Evolutionary conservation across 1,139 yeast genomes (phyloP), one percentile per base, ranked within the genome.

Genomic region (Arxiozyma heterogenica): DNA sequence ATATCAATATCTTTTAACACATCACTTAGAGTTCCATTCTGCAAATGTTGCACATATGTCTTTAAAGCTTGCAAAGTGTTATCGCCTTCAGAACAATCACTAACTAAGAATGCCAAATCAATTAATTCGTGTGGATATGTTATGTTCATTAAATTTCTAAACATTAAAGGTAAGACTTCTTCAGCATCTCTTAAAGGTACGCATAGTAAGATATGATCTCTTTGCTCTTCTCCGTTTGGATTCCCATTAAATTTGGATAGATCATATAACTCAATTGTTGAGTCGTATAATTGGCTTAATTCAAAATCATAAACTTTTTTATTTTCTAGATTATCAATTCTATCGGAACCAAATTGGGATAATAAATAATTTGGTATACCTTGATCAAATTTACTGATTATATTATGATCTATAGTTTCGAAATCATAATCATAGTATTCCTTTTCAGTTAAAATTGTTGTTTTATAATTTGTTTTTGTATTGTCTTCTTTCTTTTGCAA

Each of bases 141-240:
- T 68, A 89, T 74, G 67, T 87, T 87, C 89, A 86, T 85, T 67
- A 89, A 72, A 69, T 88, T 86, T 64, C 84, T 84, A 72, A 89
- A 87, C 73, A 91, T 89, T 75, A 87, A 75, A 11, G 94, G 90
- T 55, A 89, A 72, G 25, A 87, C 93, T 45, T 78, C 75, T 62
- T 85, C 91, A 0, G 96, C 96, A 65, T 89, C 86, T 65, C 95
- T 77, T 56, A 89, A 73, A 1, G 96, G 96, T 68, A 89, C 79
- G 60, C 86, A 76, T 55, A 89, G 72, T 55, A 89, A 72, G 17
- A 89, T 82, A 50, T 83, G 79, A 59, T 88, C 94, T 18, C 81
- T 79, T 18, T 82, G 69, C n/a, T 67, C 64, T 20, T 71, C 71
- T 3, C 91, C 94, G 49, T 76, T 73, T 4, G 75, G 64, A 1